These are phyloP conservation scores for Penicillium sp. DNA, from an alignment of 2,329 filamentous ascomycete species.

Conservation along the genomic window DNA sequence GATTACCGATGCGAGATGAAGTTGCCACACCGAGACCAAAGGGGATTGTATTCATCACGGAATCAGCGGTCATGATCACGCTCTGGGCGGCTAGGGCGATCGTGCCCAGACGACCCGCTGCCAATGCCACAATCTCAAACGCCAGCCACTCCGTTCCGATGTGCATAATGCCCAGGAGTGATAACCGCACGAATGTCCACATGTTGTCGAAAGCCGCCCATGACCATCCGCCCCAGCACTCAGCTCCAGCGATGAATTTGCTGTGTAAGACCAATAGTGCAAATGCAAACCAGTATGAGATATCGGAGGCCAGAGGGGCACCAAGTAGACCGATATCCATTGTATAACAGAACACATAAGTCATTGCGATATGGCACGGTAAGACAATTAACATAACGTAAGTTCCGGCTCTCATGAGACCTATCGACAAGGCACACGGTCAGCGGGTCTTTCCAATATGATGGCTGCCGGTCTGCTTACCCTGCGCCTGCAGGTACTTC, in stretches of 20 bases:
- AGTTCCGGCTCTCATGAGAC: constrained; percentile 60
- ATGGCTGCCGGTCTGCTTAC: constrained; percentile 31
- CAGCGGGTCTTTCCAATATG: background rate
- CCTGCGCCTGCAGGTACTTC: constrained; percentile 59
- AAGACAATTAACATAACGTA: constrained; percentile 63
- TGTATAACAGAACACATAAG: constrained; percentile 71
- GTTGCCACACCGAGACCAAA: constrained; percentile 75
- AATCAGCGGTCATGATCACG: constrained; percentile 87
- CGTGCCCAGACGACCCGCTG: constrained; percentile 70
- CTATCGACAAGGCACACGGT: background rate
- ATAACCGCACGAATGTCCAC: constrained; percentile 71
- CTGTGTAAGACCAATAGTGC: constrained; percentile 72
- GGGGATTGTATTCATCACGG: constrained; percentile 80
- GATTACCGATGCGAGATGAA: constrained; percentile 74
- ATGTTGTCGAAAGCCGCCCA: constrained; percentile 65
- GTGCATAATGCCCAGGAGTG: constrained; percentile 74
- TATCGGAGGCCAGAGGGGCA: constrained; percentile 77
- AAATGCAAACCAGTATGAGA: constrained; percentile 85
- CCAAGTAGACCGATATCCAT: constrained; percentile 72
- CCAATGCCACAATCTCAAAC: constrained; percentile 84
- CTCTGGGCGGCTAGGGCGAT: constrained; percentile 78
- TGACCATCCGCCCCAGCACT: constrained; percentile 78
- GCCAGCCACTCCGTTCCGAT: constrained; percentile 76
- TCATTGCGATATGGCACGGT: constrained; percentile 58
- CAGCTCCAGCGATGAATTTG: constrained; percentile 66